A percentile compares a stretch with the other conserved stretches of the same genome.
These are phyloP conservation scores for Suhomyces kunorum DNA, from an alignment of 1,139 yeast species.

Conservation along the genomic window DNA sequence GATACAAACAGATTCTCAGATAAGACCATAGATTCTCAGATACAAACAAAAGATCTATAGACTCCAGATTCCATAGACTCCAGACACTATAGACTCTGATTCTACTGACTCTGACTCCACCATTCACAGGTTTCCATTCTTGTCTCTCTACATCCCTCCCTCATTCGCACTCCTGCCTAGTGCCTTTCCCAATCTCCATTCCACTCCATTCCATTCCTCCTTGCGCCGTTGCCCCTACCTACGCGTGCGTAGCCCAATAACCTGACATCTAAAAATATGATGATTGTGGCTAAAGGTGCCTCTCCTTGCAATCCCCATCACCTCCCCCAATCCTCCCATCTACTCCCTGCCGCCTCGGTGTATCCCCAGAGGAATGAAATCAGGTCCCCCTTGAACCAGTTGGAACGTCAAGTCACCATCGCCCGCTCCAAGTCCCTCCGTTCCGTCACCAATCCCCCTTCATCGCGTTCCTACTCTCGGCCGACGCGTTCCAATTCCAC, in stretches of 20 bases:
- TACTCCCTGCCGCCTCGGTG: conserved; percentile 1
- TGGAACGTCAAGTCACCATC: conserved; percentile 18
- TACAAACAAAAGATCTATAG: too few relatives aligned
- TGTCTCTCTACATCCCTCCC: too few relatives aligned
- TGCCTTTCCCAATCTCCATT: background rate
- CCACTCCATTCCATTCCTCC: background rate
- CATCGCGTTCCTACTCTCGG: background rate
- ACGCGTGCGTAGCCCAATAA: conserved; percentile 9
- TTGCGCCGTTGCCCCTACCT: background rate
- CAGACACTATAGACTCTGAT: too few relatives aligned
- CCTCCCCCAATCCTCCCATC: conserved; percentile 1
- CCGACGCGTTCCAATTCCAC: conserved; percentile 8
- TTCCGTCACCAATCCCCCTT: conserved; percentile 4
- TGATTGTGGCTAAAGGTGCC: conserved; percentile 8
- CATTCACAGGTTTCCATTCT: too few relatives aligned
- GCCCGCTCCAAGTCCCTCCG: conserved; percentile 15
- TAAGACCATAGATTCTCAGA: too few relatives aligned
- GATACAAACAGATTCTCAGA: too few relatives aligned
- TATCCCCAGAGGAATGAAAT: conserved; percentile 7
- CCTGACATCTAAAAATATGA: conserved; percentile 12
- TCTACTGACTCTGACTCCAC: too few relatives aligned
- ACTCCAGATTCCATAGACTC: too few relatives aligned
- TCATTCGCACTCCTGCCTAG: too few relatives aligned
- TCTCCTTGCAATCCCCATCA: conserved; percentile 4
- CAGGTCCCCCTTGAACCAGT: conserved; percentile 17